These are phyloP conservation scores for Mucor indicus DNA, from an alignment of 371 early-diverging fungal genomes.

Conservation along the genomic window DNA sequence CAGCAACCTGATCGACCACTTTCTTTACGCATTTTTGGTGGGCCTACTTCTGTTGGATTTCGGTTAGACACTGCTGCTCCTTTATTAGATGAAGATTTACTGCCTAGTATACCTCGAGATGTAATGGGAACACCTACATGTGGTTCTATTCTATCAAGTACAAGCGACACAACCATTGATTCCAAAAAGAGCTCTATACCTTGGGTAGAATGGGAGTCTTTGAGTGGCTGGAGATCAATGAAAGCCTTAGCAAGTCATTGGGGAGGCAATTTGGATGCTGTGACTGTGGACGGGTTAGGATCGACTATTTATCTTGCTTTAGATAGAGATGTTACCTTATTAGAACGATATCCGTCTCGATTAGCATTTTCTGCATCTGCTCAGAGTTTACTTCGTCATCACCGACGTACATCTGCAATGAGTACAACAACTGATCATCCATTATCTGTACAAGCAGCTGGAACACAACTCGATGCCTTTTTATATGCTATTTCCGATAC, in stretches of 20 bases:
- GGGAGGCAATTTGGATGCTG: constrained; percentile 70
- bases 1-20: too few species aligned
- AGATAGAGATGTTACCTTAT: constrained; percentile 50
- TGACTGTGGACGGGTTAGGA: constrained; percentile 74
- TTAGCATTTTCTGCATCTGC: too few species aligned
- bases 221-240: constrained; percentile 32
- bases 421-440: constrained; percentile 11
- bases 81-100: constrained; percentile 20
- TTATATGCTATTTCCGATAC: constrained; percentile 31
- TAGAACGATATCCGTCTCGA: constrained; percentile 61
- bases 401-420: constrained; percentile 28
- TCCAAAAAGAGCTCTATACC: neutral
- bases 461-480: constrained; percentile 31
- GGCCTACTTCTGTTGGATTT: constrained; percentile 39
- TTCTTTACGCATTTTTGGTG: constrained; percentile 37
- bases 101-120: constrained; percentile 34
- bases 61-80: constrained; percentile 25
- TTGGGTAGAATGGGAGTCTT: constrained; percentile 21
- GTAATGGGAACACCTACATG: constrained; percentile 35
- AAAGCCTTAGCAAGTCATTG: constrained; percentile 61
- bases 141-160: constrained; percentile 48
- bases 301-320: constrained; percentile 72
- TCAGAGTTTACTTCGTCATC: constrained; percentile 31
- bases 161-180: constrained; percentile 44
- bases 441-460: constrained; percentile 18